Percentiles rank a stretch among this genome's conserved stretches.
phyloP scores from a whole-genome alignment of 345 rosid genomes.

The Firmiana major region DNA sequence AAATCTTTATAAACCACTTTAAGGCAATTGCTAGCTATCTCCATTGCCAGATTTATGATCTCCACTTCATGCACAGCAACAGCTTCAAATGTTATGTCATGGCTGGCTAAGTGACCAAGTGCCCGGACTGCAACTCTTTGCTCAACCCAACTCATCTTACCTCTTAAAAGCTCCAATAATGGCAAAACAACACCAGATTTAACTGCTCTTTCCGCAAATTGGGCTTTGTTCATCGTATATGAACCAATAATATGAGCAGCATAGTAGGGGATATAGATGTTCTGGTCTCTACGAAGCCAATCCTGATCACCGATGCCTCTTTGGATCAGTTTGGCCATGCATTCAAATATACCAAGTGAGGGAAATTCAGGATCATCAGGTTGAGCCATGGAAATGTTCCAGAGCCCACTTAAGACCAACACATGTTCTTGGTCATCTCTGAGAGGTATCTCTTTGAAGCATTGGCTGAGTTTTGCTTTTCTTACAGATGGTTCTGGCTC shows the following conservation, averaged over 20 bases:
- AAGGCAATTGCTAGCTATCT: conserved; percentile 45
- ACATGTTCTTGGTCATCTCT: conserved; percentile 56
- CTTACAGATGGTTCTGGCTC: conserved; percentile 47
- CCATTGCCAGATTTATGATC: conserved; percentile 46
- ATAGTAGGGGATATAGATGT: conserved; percentile 77
- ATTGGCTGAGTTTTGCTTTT: conserved; percentile 42
- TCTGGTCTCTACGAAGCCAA: conserved; percentile 73
- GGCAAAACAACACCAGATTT: conserved; percentile 53
- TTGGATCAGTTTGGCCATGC: conserved; percentile 60
- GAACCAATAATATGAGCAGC: conserved; percentile 85
- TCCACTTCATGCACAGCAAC: conserved; percentile 50
- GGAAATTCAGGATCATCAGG: conserved; percentile 79
- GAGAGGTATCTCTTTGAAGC: conserved; percentile 61
- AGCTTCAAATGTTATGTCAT: conserved; percentile 49
- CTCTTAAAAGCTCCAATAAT: conserved; percentile 74
- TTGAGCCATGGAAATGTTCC: conserved; percentile 68
- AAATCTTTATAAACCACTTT: conserved; percentile 45
- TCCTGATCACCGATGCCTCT: conserved; percentile 37
- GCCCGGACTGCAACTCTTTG: conserved; percentile 80
- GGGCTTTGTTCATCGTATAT: conserved; percentile 58
- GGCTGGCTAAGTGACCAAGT: conserved; percentile 65
- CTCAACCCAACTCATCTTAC: conserved; percentile 82
- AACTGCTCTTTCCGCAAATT: conserved; percentile 51
- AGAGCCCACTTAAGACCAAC: conserved; percentile 61
- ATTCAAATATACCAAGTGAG: conserved; percentile 66